Evolutionary conservation across 2,329 filamentous ascomycete species (phyloP), one percentile per base, ranked within the genome.

Genomic region (Neopestalotiopsis rosae): DNA sequence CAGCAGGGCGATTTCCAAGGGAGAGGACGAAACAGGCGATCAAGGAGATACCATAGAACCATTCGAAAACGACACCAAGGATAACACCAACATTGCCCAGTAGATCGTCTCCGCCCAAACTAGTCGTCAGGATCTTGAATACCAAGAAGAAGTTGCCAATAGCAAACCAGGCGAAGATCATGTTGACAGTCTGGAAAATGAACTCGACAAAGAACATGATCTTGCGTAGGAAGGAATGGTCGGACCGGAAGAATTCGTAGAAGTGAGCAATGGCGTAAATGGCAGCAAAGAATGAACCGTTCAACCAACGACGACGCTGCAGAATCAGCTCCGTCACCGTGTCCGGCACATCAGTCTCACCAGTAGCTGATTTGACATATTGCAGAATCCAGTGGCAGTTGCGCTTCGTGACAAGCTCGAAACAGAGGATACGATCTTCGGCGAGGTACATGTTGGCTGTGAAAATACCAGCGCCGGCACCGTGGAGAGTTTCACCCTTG

Each of bases 61-160:
- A 99, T 82, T 97, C 94, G 76, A 99, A 98, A 12, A 98, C 87
- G 34, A 98, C 91, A 67, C 94, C 92, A 1, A 99, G 86, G 69
- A 97, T 90, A 52, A 89, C 89, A 67, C 96, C 96, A 10, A 89
- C 89, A 4, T 88, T 90, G 63, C 94, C 94, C 1, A 98, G 87
- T 32, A 98, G 87, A 40, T 87, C 80, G 0, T 83, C 75, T 32
- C 88, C 86, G 61, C 94, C 92, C 72, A 99, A 85, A 76, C 95
- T 97, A 12, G 90, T 92, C 1, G 95, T 98, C 72, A 99, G 85
- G 78, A 99, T 98, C 81, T 95, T 95, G 86, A 99, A 99, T 74
- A 99, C 95, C 77, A 99, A 84, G 88, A 98, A 99, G 88, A 99
- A 99, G 84, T 99, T 99, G 78, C 96, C 93, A 77, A 98, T 96